Base-by-base conservation (phyloP, 1,284 basidiomycete genomes). In the Irpex sp. region DNA sequence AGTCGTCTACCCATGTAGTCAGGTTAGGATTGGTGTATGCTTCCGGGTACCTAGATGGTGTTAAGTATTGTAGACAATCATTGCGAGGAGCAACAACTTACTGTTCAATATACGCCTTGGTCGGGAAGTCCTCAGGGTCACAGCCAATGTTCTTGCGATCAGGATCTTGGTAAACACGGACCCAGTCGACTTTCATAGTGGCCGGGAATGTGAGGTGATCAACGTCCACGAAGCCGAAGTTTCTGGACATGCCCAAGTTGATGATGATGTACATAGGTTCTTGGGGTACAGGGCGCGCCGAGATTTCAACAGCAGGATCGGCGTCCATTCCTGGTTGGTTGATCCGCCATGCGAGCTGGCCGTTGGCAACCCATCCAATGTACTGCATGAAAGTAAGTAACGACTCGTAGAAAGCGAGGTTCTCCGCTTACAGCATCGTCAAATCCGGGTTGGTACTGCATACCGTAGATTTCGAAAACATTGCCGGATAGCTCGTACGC, bases 161-260 rank as follows among this genome's bases (percentile, higher is more conserved):
- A 64, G 84, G 81, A 11, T 86, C 82, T 69, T 93, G 92, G 72
- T 94, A 94, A 1, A 95, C 88, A 7, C 94, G 84, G 49, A 95
- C 84, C 76, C 88, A 96, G 72, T 97, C 93, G 59, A 96, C 79
- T 37, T 78, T 78, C 90, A 95, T 89, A 5, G 77, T 80, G 2
- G 78, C 75, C 0, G 93, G 93, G 77, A 92, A 94, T 4, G 72
- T 74, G 37, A 94, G 78, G 58, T 89, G 77, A 2, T 81, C 75
- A 53, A 89, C 78, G 71, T 94, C 84, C 53, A 93, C 86, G 13
- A 72, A 67, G 50, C 88, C 89, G 66, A 94, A 92, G 69, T 89
- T 90, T 36, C 77, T 75, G 7, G 89, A 91, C 74, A 94, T 85
- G 50, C 90, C 91, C 67, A 94, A 76, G 71, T 93, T 92, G 63